These are phyloP conservation scores for Eucalyptus dawsonii DNA, from an alignment of 345 rosid genomes.

Conservation along the genomic window DNA sequence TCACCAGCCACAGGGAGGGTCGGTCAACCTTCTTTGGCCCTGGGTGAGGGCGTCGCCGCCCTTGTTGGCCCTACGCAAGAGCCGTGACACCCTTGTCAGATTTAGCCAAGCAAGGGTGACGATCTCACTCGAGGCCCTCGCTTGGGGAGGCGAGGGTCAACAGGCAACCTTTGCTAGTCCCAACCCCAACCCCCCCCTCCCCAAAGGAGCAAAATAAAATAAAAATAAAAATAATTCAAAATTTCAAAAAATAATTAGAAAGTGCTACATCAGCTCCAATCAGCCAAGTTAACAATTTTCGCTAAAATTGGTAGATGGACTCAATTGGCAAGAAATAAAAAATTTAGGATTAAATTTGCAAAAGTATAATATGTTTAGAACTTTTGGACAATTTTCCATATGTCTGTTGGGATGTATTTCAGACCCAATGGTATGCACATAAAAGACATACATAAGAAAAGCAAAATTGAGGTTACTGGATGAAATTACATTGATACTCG, in stretches of 20 bases:
- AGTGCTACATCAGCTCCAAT: accelerated
- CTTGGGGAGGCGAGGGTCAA: accelerated
- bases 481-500: neutral
- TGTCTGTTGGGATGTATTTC: accelerated
- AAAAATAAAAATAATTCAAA: too few relatives aligned
- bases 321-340: too few relatives aligned
- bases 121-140: accelerated
- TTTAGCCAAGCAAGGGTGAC: accelerated
- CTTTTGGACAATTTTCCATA: too few relatives aligned
- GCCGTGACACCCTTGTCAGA: accelerated
- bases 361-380: accelerated
- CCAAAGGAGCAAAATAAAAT: too few relatives aligned
- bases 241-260: accelerated
- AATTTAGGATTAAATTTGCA: accelerated
- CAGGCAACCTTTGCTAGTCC: accelerated
- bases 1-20: accelerated
- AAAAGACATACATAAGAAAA: neutral
- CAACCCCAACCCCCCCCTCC: too few relatives aligned
- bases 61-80: accelerated
- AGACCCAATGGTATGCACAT: neutral
- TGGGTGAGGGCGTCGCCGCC: accelerated
- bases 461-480: accelerated
- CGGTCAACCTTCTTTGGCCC: accelerated
- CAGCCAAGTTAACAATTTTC: accelerated
- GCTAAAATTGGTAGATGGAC: accelerated